These are phyloP conservation scores for Paramecium pentaurelia DNA, from an alignment of 73 alveolate species.

Conservation along the genomic window DNA sequence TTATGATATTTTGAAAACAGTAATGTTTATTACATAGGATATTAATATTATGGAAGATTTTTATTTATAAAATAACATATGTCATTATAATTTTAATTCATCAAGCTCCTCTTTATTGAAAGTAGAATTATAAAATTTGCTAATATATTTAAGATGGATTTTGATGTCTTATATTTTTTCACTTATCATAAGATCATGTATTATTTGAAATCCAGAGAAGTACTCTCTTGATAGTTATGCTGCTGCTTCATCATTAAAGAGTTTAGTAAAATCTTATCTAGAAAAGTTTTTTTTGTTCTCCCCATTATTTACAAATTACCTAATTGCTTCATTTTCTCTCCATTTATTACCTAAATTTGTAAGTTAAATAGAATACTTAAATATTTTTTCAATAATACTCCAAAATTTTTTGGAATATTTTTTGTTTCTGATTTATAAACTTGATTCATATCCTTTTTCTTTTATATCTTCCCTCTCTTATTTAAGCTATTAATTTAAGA, in stretches of 20 bases:
- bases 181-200: constrained; percentile 23
- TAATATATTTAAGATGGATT: constrained; percentile 25
- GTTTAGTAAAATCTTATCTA: constrained; percentile 5
- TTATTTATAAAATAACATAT: neutral
- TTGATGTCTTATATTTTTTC: constrained; percentile 36
- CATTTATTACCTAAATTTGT: neutral
- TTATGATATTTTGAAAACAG: neutral
- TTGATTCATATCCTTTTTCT: neutral
- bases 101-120: neutral
- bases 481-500: neutral
- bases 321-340: neutral
- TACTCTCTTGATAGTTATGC: neutral
- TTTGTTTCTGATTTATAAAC: constrained; percentile 38
- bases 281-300: constrained; percentile 32
- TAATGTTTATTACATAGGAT: neutral
- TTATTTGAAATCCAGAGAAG: constrained; percentile 24
- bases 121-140: constrained; percentile 39
- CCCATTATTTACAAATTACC: neutral
- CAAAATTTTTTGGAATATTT: constrained; percentile 41
- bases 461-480: neutral
- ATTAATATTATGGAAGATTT: neutral
- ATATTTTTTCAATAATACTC: constrained; percentile 20
- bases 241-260: neutral
- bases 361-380: neutral
- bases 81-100: constrained; percentile 28